Conservation (phyloP, 371 early-diverging fungal genomes). For the Coemansia sp. region DNA sequence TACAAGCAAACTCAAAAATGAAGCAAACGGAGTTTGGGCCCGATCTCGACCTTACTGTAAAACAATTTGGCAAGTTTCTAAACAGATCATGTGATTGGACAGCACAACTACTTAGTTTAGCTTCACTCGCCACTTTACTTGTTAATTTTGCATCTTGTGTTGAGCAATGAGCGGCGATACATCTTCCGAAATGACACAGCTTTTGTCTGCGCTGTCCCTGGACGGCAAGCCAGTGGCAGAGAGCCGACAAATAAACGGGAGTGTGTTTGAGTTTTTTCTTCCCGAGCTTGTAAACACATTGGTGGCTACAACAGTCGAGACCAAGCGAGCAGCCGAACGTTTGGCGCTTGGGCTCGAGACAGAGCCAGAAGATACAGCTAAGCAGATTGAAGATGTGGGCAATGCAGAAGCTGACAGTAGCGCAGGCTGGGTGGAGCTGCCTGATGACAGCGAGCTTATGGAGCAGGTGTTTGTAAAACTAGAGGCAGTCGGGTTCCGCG, state of each 20-base stretch:
- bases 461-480: conserved; percentile 61
- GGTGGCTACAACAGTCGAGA: conserved; percentile 23
- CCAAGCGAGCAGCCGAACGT: conserved; percentile 20
- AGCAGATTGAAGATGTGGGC: not conserved
- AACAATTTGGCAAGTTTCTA: not conserved
- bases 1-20: not conserved
- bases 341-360: conserved; percentile 9
- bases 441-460: conserved; percentile 42
- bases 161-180: conserved; percentile 14
- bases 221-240: conserved; percentile 27
- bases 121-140: too few relatives aligned
- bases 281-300: conserved; percentile 41
- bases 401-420: not conserved
- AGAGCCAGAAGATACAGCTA: not conserved
- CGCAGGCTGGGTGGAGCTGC: conserved; percentile 42
- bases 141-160: too few relatives aligned
- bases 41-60: not conserved
- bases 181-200: conserved; percentile 11
- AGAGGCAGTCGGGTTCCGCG: conserved; percentile 84
- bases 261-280: conserved; percentile 32
- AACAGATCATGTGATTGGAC: too few relatives aligned
- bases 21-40: not conserved
- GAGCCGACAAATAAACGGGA: conserved; percentile 30
- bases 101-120: too few relatives aligned
- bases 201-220: conserved; percentile 36